Evolutionary conservation across 257 asterid species (phyloP), one percentile per base, ranked within the genome.

Genomic region (Solanum lycopersicoides): DNA sequence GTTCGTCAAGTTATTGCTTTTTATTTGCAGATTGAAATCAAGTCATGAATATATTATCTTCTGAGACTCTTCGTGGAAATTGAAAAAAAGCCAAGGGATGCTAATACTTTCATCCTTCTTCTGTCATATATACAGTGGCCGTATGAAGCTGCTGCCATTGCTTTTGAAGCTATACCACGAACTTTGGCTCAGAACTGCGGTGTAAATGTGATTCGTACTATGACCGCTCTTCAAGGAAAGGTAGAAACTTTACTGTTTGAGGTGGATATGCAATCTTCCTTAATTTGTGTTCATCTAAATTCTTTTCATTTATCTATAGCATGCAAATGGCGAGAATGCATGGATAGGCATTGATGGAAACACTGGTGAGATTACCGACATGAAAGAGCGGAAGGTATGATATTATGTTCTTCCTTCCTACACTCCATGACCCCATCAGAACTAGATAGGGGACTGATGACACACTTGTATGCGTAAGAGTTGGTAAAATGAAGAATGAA

Each of bases 181-280:
- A 97, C 99, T 87, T 91, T 97, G 91, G 98, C 97, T 53, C 99
- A 97, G 93, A 97, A 97, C 92, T 97, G 99, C 83, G 99, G 99
- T 47, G 98, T 97, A 79, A 96, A 96, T 89, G 98, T 97, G 86
- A 95, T 97, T 86, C 94, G 99, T 16, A 96, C 93, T 16, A 97
- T 95, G 99, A 97, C 99, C 88, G 96, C 97, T 86, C 89, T 97
- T 89, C 99, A 95, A 90, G 99, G 99, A 87, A 93, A 94, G 98
- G 99, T 94, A 88, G 56, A n/a, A 5, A 3, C 50, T 53, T 72
- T 35, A 56, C 12, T 4, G 9, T 30, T 21, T 63, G 60, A 80
- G 68, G 44, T 80, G 85, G 66, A 80, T 80, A 47, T 47, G 44
- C 28, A 23, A 60, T 23, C 14, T 60, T 60, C 69, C 28, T 10